Conservation (phyloP, 495 filamentous ascomycete species). For the Daldinia loculata region DNA sequence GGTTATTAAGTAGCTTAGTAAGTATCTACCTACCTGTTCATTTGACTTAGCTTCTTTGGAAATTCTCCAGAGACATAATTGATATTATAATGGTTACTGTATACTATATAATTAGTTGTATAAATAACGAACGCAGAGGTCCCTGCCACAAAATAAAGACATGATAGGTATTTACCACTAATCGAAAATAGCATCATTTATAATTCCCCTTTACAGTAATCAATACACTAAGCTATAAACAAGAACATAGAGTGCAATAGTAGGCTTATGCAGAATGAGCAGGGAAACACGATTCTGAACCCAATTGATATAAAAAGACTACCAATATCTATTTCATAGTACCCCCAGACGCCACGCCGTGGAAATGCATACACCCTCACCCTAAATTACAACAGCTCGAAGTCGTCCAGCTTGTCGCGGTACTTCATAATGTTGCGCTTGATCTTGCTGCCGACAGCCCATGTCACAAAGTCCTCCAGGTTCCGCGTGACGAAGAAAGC, state of each 20-base stretch:
- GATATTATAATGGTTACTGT: no score
- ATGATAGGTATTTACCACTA: no score
- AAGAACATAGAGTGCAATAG: neutral
- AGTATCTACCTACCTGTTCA: no score
- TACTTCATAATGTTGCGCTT: slow-evolving; percentile 94
- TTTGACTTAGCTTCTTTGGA: no score
- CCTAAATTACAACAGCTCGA: slow-evolving; percentile 75
- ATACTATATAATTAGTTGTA: no score
- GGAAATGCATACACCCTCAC: neutral
- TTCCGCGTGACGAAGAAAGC: slow-evolving; percentile 78
- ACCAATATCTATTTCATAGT: neutral
- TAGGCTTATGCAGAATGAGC: neutral
- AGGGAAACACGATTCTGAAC: neutral
- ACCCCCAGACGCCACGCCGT: slow-evolving; percentile 33
- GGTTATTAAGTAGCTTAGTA: no score
- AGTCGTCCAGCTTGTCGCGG: slow-evolving; percentile 94
- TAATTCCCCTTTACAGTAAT: no score
- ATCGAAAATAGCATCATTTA: no score
- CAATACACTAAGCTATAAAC: no score
- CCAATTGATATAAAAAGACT: neutral
- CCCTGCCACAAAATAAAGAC: no score
- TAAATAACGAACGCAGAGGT: no score
- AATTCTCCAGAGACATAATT: no score
- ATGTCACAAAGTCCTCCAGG: slow-evolving; percentile 97
- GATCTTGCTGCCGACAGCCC: slow-evolving; percentile 96